Evolutionary conservation across 179 eudicot genomes (phyloP), one percentile per base, ranked within the genome.

Genomic region (Vitellaria paradoxa): DNA sequence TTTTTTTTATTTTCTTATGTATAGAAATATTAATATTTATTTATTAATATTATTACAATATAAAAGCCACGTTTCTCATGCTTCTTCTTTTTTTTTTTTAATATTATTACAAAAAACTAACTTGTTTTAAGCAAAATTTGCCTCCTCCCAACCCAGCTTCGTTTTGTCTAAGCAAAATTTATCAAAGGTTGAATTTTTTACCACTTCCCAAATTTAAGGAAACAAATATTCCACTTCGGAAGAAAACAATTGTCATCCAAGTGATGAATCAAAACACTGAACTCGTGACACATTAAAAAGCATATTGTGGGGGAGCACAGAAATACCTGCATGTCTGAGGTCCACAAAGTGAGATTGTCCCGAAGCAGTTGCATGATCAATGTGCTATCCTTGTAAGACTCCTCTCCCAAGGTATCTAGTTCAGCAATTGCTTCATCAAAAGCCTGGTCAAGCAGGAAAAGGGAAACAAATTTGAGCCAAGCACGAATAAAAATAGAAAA

Each of bases 341-440:
- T 90, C 93, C 93, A 90, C 60, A 90, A 76, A 30, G 93, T 90
- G 47, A 90, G 91, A 73, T 90, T 90, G 82, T 88, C 93, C 17
- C 93, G 88, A 26, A 90, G 90, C 63, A 90, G 93, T 81, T 88
- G 93, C 93, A 90, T 90, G 42, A 90, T 90, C 89, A 90, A 81
- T 76, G 93, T 90, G 84, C 93, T 90, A 55, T 90, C 93, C 81
- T 90, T 90, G 88, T 90, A 90, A 37, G 90, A 90, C 67, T 90
- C 93, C 73, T 90, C 93, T 7, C 93, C 91, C 46, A 90, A 79
- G 56, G 93, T 90, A 80, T 90, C 93, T 77, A 90, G 78, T 76
- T 90, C 91, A 24, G 93, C 91, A 52, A 90, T 90, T 5, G 93
- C 93, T 82, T 90, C 93, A 81, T 90, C 91, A 81, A 90, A 88